Evolutionary conservation across 139 green algal genomes (phyloP), one percentile per base, ranked within the genome.

Genomic region (Pedinophyceae sp.): DNA sequence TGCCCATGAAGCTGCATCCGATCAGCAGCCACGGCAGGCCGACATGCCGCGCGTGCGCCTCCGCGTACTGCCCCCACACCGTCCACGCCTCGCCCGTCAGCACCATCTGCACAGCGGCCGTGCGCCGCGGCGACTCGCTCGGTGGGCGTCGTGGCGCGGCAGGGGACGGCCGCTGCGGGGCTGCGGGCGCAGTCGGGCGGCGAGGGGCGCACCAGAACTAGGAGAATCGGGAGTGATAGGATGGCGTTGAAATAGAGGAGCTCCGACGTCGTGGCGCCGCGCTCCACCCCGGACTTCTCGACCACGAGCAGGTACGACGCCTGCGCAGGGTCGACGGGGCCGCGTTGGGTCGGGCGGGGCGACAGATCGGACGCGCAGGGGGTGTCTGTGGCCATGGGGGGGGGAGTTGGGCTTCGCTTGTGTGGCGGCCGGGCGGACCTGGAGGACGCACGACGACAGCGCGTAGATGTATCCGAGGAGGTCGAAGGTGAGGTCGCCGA

Each of bases 241-340:
- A 83, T 47, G 2, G 74, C 62, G 50, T 88, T 86, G 68, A 86
- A 88, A 49, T 72, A 70, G 22, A 88, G 59, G 45, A 88, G 57
- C 69, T 84, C 75, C 22, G 45, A 27, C 3, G 58, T 67, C 1
- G n/a, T 38, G 7, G 76, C 26, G n/a, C 48, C 63, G 7, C 59
- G 43, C 54, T 78, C 61, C 25, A 38, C 63, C 3, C 70, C 53
- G 0, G 55, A 69, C 10, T 28, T 68, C 70, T 92, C 78, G 34
- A 90, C 81, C 22, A 85, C 55, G 30, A 92, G 58, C 55, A 92
- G 61, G 59, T 92, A 92, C 1, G 55, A 54, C 2, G 75, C 71
- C n/a, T n/a, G n/a, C n/a, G n/a, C n/a, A n/a, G n/a, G n/a, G n/a
- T n/a, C n/a, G n/a, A n/a, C n/a, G n/a, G n/a, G n/a, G n/a, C n/a